Evolutionary conservation across 2,329 filamentous ascomycete species (phyloP).

Genomic region (Penicillium brasilianum): DNA sequence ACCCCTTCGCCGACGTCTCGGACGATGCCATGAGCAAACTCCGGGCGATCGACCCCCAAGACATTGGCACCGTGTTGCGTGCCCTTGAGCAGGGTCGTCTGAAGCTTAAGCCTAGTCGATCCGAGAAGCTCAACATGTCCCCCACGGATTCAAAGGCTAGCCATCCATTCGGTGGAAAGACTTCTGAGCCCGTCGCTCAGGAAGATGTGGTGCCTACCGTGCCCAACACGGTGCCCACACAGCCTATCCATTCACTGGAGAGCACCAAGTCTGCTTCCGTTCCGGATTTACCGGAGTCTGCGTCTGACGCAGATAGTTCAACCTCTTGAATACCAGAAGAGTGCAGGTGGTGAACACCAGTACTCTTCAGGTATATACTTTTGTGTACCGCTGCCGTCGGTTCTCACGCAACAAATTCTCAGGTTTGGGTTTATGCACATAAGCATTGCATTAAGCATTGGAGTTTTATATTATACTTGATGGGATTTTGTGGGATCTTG

Average conservation of each 20-base stretch:
- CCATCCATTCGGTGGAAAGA: slow-evolving; percentile 22
- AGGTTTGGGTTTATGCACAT: slow-evolving; percentile 7
- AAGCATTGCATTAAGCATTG: slow-evolving; percentile 12
- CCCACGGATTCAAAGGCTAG: slow-evolving; percentile 40
- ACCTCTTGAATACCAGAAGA: slow-evolving; percentile 12
- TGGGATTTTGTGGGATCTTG: neutral
- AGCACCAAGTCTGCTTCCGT: slow-evolving; percentile 15
- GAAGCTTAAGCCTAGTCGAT: slow-evolving; percentile 41
- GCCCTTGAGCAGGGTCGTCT: slow-evolving; percentile 44
- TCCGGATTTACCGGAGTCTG: slow-evolving; percentile 30
- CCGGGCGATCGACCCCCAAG: slow-evolving; percentile 43
- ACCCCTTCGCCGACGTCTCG: slow-evolving; percentile 43
- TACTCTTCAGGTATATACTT: neutral
- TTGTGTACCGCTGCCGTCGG: neutral
- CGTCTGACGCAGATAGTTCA: slow-evolving; percentile 35
- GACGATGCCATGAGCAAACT: slow-evolving; percentile 47
- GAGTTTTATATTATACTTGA: slow-evolving; percentile 8
- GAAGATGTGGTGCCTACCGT: slow-evolving; percentile 29
- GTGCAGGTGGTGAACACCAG: neutral
- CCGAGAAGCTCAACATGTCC: slow-evolving; percentile 40
- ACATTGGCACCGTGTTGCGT: slow-evolving; percentile 41
- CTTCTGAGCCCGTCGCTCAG: slow-evolving; percentile 17
- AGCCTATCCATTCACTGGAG: slow-evolving; percentile 24
- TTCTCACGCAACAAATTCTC: neutral
- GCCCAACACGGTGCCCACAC: slow-evolving; percentile 35